Evolutionary conservation across 1,139 yeast genomes (phyloP).

Genomic region (Spencermartinsiella ligniputridi): DNA sequence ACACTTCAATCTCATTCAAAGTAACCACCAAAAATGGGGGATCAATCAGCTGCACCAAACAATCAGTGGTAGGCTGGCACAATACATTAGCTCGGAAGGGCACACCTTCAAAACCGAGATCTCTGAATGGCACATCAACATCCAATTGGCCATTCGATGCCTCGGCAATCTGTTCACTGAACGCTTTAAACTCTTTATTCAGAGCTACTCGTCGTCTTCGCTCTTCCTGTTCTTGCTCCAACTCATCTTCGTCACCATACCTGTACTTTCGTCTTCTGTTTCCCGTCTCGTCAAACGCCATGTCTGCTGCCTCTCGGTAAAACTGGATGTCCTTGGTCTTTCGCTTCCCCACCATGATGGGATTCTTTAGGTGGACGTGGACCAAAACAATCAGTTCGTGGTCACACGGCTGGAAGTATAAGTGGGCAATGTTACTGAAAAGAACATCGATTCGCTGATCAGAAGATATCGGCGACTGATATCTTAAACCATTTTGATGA

Average conservation of each 20-base stretch:
- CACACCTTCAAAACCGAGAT: conserved; percentile 95
- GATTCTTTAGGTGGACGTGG: conserved; percentile 88
- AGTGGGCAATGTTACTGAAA: conserved; percentile 85
- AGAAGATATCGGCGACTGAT: conserved; percentile 70
- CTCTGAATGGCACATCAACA: conserved; percentile 92
- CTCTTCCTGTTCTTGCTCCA: conserved; percentile 98
- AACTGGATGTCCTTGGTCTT: conserved; percentile 95
- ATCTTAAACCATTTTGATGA: conserved; percentile 94
- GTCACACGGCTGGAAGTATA: conserved; percentile 93
- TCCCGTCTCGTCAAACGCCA: conserved; percentile 96
- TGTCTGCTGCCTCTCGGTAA: conserved; percentile 94
- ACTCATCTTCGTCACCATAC: conserved; percentile 97
- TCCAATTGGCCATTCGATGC: conserved; percentile 69
- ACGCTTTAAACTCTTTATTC: conserved; percentile 86
- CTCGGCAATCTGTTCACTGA: conserved; percentile 88
- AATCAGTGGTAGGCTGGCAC: conserved; percentile 96
- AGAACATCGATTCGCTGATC: conserved; percentile 87
- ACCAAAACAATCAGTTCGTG: conserved; percentile 90
- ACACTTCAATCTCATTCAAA: conserved; percentile 86
- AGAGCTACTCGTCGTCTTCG: conserved; percentile 84
- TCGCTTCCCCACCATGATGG: conserved; percentile 92
- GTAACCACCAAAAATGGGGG: conserved; percentile 94
- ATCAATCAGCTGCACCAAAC: conserved; percentile 88
- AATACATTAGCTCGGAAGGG: conserved; percentile 92
- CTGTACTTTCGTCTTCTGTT: conserved; percentile 71